phyloP scores from a whole-genome alignment of 208 protist species.

The Wallacemonas collosoma region DNA sequence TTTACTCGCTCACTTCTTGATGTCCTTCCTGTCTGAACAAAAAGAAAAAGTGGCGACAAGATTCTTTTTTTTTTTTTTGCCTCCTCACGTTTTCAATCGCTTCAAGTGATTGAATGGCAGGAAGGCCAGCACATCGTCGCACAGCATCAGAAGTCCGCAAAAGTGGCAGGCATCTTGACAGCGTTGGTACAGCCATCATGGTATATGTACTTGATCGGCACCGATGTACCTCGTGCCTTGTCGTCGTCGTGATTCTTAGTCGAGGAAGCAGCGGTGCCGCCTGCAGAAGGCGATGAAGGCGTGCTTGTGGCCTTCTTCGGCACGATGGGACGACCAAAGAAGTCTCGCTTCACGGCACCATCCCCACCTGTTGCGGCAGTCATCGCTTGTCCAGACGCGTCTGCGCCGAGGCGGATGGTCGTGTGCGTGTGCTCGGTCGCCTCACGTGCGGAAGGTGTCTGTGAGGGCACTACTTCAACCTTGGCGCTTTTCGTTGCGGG shows the following conservation, averaged over 20 bases:
- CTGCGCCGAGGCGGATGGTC: neutral
- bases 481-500: neutral
- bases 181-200: conserved; percentile 85
- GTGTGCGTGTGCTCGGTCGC: conserved; percentile 2
- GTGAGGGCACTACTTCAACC: neutral
- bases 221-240: neutral
- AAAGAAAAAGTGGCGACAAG: neutral
- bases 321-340: conserved; percentile 67
- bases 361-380: neutral
- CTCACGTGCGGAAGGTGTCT: neutral
- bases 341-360: conserved; percentile 44
- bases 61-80: neutral
- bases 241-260: neutral
- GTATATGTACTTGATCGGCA: conserved; percentile 60
- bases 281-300: neutral
- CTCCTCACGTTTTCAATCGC: neutral
- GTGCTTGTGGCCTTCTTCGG: conserved; percentile 17
- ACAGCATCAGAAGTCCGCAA: conserved; percentile 60
- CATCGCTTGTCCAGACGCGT: neutral
- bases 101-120: neutral
- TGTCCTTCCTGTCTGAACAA: neutral
- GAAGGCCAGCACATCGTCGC: too few relatives aligned
- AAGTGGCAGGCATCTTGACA: conserved; percentile 69
- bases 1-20: neutral
- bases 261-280: conserved; percentile 6